Evolutionary conservation across 345 rosid genomes (phyloP), one percentile per base, ranked within the genome.

Genomic region (Rhodomyrtus tomentosa): DNA sequence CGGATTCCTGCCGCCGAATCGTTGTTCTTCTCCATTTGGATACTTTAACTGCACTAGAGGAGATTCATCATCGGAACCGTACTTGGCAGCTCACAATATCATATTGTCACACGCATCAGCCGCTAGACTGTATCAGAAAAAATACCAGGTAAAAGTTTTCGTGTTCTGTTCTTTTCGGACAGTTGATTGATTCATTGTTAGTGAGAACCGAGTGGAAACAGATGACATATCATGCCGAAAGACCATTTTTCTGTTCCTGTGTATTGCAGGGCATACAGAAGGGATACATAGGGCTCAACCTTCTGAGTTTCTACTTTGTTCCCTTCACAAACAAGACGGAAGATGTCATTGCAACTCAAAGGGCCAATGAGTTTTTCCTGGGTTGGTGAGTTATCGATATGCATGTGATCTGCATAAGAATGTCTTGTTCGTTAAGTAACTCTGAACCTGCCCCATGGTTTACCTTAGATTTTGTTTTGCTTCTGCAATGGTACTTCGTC

Each of bases 71-170:
- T 84, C 86, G 24, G 96, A 95, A 89, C 94, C 98, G 81, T 94
- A 94, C 87, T 6, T 93, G 49, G 96, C 87, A 68, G 91, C 84
- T 79, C 98, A 94, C 87, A 82, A 94, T 86, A 86, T 93, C 25
- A 83, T 96, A 84, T 45, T 95, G 83, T 94, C 98, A 13, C 98
- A 96, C 83, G 94, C 93, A 49, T 92, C 94, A 10, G 90, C 91
- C 32, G 91, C 92, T 54, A 91, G 86, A 82, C 50, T 96, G 83
- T 94, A 96, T 89, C 87, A 21, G 89, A 88, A 82, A 15, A 94
- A 91, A 72, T 95, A 93, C 84, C 91, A 90, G 93, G 99, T 92
- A 68, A 68, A 68, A 68, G 45, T 18, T 18, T 32, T 68, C 24
- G 10, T 32, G 45, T 68, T 32, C 24, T 16, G 8, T 29, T 18